Base-by-base conservation (phyloP, 2,329 filamentous ascomycete species). In the Diplocarpon rosae region DNA sequence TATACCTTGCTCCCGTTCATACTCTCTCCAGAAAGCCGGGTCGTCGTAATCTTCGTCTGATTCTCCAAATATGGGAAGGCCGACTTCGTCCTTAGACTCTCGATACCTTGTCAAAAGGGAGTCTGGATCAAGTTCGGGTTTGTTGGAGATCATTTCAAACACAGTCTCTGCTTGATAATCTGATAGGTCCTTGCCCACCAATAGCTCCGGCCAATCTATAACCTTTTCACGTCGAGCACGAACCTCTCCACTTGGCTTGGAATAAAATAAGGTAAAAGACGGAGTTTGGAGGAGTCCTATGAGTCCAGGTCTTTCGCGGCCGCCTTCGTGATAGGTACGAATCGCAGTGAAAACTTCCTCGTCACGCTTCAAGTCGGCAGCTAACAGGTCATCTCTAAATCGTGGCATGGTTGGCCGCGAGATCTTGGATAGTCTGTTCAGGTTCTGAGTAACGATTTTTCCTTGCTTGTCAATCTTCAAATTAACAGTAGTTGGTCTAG, bases 21-120 rank as follows among this genome's bases (percentile, higher is more conserved):
- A 80, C 55, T 85, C 80, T 35, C 63, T 64, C 66, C 70, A 73
- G 0, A 75, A 80, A 30, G 75, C 69, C 10, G 72, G 66, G 27
- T 72, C 66, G 3, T 69, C 69, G 8, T 70, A 61, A 38, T 67
- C 59, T 13, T 10, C 14, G 28, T 65, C 65, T 2, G 76, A 80
- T 3, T 81, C 73, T 5, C 75, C 75, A 54, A 72, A 75, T 0
- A 66, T 16, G 14, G 75, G 73, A 6, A 74, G 61, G 17, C 13
- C 11, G 9, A 67, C 53, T 16, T 70, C 61, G 39, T 72, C 66
- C 10, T 63, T 62, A 24, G 62, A 63, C 31, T 61, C 57, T 27
- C 63, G 50, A 7, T 56, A 54, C n/a, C 61, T 63, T 13, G 14
- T n/a, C 3, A 27, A 12, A 24, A 37, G 33, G 15, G 28, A 37